phyloP scores from a whole-genome alignment of 2,329 filamentous ascomycete genomes.

The Colletotrichum agaves region DNA sequence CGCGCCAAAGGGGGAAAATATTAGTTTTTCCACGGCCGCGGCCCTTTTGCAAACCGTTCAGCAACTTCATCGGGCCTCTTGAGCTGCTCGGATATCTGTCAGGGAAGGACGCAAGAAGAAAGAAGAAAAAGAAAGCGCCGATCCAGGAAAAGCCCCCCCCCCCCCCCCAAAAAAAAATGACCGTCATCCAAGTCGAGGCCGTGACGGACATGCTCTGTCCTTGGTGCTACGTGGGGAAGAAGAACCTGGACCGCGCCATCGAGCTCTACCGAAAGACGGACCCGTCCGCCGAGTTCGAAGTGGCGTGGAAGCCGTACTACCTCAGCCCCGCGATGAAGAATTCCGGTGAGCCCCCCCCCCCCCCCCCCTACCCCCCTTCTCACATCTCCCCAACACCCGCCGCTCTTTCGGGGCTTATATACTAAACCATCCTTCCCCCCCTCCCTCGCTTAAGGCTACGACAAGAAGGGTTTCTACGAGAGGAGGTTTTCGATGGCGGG shows the following conservation, averaged over 20 bases:
- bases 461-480: conserved; percentile 51
- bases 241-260: conserved; percentile 58
- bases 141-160: too few species aligned
- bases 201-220: conserved; percentile 63
- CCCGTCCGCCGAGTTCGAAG: conserved; percentile 57
- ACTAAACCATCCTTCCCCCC: too few species aligned
- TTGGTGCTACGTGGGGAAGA: conserved; percentile 62
- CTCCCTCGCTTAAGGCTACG: conserved; percentile 42
- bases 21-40: neutral
- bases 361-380: neutral
- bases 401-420: too few species aligned
- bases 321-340: conserved; percentile 51
- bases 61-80: too few species aligned
- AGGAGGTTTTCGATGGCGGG: neutral
- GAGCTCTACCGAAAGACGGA: conserved; percentile 50
- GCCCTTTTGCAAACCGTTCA: too few species aligned
- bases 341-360: conserved; percentile 38
- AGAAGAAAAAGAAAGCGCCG: neutral
- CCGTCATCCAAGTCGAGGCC: conserved; percentile 55
- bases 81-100: too few species aligned
- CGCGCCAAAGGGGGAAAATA: neutral
- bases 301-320: conserved; percentile 60
- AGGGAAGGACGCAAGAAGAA: too few species aligned
- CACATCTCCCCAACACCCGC: neutral
- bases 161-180: conserved; percentile 25